Percentiles rank a stretch among this genome's conserved stretches.
phyloP scores from a whole-genome alignment of 2,329 filamentous ascomycete species.

The Pseudocercospora macadamiae region DNA sequence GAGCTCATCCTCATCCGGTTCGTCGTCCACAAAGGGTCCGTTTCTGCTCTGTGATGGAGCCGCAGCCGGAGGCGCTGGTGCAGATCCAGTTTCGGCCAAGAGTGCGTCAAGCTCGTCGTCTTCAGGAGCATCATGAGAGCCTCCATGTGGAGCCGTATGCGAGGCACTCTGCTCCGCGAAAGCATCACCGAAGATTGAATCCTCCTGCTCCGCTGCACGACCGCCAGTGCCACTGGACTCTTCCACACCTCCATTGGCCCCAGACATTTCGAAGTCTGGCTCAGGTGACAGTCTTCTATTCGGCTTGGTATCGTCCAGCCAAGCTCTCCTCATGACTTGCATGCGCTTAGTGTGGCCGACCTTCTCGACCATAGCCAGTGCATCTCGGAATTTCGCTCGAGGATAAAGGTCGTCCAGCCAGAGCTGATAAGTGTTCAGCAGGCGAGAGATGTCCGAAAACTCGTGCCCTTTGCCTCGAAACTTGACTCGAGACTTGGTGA shows the following conservation, averaged over 20 bases:
- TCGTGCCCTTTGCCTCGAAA: slow-evolving; percentile 96
- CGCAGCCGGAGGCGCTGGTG: not conserved
- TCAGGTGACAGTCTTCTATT: slow-evolving; percentile 32
- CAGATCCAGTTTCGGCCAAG: slow-evolving; percentile 24
- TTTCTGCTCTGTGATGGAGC: slow-evolving; percentile 23
- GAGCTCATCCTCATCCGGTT: slow-evolving; percentile 21
- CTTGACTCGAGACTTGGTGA: slow-evolving; percentile 69
- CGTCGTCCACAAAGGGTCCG: slow-evolving; percentile 26
- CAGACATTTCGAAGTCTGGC: slow-evolving; percentile 19
- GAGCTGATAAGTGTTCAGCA: slow-evolving; percentile 89
- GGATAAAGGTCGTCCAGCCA: slow-evolving; percentile 98
- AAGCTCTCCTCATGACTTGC: slow-evolving; percentile 73
- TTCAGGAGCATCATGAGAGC: slow-evolving; percentile 20
- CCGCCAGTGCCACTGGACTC: not conserved
- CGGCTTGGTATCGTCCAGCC: slow-evolving; percentile 77
- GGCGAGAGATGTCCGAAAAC: slow-evolving; percentile 80
- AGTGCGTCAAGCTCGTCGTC: slow-evolving; percentile 35
- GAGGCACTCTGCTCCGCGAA: slow-evolving; percentile 19
- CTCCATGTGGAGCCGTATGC: slow-evolving; percentile 9
- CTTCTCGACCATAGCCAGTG: slow-evolving; percentile 87
- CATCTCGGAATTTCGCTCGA: slow-evolving; percentile 90
- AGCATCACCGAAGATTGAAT: slow-evolving; percentile 11
- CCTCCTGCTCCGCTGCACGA: slow-evolving; percentile 10
- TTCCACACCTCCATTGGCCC: slow-evolving; percentile 16
- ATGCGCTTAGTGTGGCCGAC: slow-evolving; percentile 82